Base-by-base conservation (phyloP, 148 eudicot genomes). In the Silene latifolia region DNA sequence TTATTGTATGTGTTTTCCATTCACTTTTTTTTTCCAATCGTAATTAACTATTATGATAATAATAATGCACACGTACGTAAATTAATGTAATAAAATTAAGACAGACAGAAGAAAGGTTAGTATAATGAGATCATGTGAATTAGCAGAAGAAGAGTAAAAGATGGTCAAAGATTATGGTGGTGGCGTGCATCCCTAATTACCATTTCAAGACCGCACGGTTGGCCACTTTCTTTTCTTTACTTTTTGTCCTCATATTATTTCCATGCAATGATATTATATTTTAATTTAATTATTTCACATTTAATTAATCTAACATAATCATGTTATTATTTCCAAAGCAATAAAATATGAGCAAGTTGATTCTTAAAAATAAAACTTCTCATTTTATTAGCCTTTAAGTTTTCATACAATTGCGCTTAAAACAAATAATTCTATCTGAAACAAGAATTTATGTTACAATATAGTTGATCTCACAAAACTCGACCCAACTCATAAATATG, bases 161-260 rank as follows among this genome's bases (percentile, higher is more conserved):
- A 17, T 63, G 71, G 80, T 77, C 80, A 77, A 77, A 71, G 80
- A 77, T 63, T 47, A 67, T 54, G 66, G 29, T 27, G 78, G 35
- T 67, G 73, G 73, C 73, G 72, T 67, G 72, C 78, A 54, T 69
- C 59, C 73, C 58, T 61, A 54, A 53, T 5, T 15, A n/a, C 48
- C 21, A 63, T 20, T 59, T 72, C 80, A 63, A 77, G 64, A 64
- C 74, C 71, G 80, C 80, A 77, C 80, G 80, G 80, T 77, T 77
- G 75, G 64, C 71, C 80, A 63, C 63, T 77, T 35, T n/a, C 27
- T 25, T 24, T 18, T 10, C 51, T 1, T 7, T 7, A 8, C 56
- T 70, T 29, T 59, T 18, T 21, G 24, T 72, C 24, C 13, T 53
- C 58, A 51, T 69, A 57, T 17, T 24, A 65, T 65, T 18, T 6